Base-by-base conservation (phyloP, 2,329 filamentous ascomycete species). In the Colletotrichum scovillei region DNA sequence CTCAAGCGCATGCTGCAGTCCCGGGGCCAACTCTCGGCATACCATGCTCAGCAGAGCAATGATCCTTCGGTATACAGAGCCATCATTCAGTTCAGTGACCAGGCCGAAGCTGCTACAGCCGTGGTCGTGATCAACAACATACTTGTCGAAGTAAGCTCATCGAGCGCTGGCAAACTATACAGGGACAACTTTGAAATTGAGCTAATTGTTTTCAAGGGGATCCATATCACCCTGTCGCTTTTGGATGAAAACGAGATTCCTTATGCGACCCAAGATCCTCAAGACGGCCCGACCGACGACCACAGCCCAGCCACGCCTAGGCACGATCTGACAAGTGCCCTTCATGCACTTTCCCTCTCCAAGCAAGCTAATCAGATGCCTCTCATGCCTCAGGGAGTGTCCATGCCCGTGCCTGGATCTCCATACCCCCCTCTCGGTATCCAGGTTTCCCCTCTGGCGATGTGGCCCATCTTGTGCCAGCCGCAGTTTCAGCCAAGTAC, bases 391-490 rank as follows among this genome's bases (percentile, higher is more conserved):
- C 72, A 69, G 12, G 30, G 30, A 24, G 22, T 35, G 12, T 11
- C 55, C 32, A 24, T 67, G 2, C 5, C 56, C 4, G 67, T 28
- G 22, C n/a, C 55, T 4, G 46, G 22, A 26, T 46, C 63, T 5
- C 56, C 52, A 3, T 75, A 69, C 26, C 35, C 74, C 3, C 22
- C 74, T 14, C 42, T 74, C 6, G 74, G 76, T 7, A 62, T 79
- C 12, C 76, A 76, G n/a, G 63, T 77, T 1, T 78, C 78, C 24
- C 72, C 78, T 5, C 76, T 80, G 56, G 68, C 80, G 5, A 78
- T 82, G 78, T 82, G 81, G 63, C 82, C 82, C 3, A 74, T 83
- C 46, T 75, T 84, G 69, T 77, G 81, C 16, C 81, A 79, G 53
- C 72, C 81, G 2, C 78, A 77, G 11, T 77, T 81, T 28, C 73